Conservation (phyloP, 2,329 filamentous ascomycete genomes). For the Colletotrichum trifolii region DNA sequence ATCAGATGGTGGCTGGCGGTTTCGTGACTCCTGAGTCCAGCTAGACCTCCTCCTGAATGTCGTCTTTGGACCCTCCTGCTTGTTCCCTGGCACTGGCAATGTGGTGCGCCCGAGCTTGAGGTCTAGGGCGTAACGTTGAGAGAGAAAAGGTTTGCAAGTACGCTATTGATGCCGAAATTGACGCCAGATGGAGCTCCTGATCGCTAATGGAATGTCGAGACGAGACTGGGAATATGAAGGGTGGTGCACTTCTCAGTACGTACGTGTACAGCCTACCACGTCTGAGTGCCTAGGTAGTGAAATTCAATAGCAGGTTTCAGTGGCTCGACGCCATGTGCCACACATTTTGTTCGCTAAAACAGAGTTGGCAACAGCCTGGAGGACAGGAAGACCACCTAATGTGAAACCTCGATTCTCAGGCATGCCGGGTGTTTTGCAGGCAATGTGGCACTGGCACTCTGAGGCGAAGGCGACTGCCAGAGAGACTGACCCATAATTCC, state of each 20-base stretch:
- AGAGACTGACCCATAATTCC: background rate
- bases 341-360: constrained; percentile 18
- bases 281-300: background rate
- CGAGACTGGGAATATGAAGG: constrained; percentile 8
- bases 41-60: no score
- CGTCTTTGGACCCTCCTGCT: background rate
- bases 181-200: constrained; percentile 1
- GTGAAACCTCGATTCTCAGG: constrained; percentile 24
- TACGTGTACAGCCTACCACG: no score
- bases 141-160: background rate
- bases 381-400: constrained; percentile 14
- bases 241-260: no score
- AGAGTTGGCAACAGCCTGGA: constrained; percentile 9
- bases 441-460: no score
- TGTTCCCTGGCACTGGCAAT: background rate
- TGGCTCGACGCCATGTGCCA: constrained; percentile 6
- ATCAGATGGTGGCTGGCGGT: no score
- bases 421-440: background rate
- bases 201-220: constrained; percentile 36
- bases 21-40: no score
- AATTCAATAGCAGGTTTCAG: background rate
- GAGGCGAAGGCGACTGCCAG: no score
- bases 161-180: constrained; percentile 7
- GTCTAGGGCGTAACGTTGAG: background rate
- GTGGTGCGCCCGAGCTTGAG: background rate